phyloP scores from a whole-genome alignment of 805 yeast genomes.

The Spathaspora arborariae region DNA sequence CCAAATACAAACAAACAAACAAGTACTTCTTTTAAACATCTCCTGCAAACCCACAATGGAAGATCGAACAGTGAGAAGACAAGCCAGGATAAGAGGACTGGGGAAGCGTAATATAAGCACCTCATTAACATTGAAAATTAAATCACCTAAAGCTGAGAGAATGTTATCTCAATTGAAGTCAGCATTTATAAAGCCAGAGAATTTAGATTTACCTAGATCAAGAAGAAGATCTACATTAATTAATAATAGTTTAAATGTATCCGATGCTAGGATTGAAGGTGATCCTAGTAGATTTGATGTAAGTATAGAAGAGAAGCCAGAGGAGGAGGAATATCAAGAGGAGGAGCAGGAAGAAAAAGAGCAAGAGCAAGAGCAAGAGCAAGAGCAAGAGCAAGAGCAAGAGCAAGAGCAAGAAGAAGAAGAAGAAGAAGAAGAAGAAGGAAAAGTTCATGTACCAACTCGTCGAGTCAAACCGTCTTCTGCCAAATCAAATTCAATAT shows the following conservation, averaged over 20 bases:
- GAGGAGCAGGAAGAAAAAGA: not conserved
- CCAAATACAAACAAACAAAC: constrained; percentile 1
- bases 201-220: constrained; percentile 10
- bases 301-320: not conserved
- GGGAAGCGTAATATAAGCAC: constrained; percentile 24
- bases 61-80: constrained; percentile 11
- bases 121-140: not conserved
- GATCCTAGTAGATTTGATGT: not conserved
- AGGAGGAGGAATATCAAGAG: not conserved
- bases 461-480: not conserved
- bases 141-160: not conserved
- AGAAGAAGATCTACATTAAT: constrained; percentile 5
- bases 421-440: not conserved
- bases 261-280: not conserved
- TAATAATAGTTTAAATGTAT: not conserved
- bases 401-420: not conserved
- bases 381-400: not conserved
- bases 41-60: not conserved
- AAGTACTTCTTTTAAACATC: not conserved
- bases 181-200: constrained; percentile 20
- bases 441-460: not conserved
- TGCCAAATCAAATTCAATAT: not conserved
- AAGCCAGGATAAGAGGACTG: constrained; percentile 37
- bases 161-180: constrained; percentile 15
- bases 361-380: not conserved